Conservation (phyloP, 768 basidiomycete species). For the Agrocybe chaxingu region DNA sequence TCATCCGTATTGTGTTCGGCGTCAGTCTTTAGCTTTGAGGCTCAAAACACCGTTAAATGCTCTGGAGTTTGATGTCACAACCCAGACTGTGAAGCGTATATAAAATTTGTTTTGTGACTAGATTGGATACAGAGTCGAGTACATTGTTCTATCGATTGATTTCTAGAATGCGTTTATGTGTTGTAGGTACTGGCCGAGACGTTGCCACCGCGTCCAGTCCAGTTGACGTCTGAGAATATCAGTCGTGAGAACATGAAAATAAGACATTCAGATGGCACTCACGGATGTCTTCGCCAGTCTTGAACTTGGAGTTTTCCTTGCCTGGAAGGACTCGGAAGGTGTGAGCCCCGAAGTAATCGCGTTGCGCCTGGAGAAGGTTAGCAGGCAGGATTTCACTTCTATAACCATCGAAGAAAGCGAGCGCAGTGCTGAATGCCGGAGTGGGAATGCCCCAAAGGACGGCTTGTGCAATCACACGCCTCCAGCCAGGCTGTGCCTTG, state of each 20-base stretch:
- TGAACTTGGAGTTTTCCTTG: slow-evolving; percentile 82
- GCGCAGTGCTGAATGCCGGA: slow-evolving; percentile 96
- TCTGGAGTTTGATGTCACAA: too few species aligned
- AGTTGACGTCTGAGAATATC: slow-evolving; percentile 77
- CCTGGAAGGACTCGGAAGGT: slow-evolving; percentile 94
- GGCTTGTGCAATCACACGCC: slow-evolving; percentile 93
- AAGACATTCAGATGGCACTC: slow-evolving; percentile 29
- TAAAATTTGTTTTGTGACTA: too few species aligned
- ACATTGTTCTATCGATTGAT: too few species aligned
- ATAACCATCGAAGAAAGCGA: slow-evolving; percentile 99
- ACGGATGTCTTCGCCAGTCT: slow-evolving; percentile 85
- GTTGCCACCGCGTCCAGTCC: slow-evolving; percentile 97
- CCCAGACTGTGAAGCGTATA: too few species aligned
- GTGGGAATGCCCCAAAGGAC: slow-evolving; percentile 97
- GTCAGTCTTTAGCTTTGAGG: too few species aligned
- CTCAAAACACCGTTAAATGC: too few species aligned
- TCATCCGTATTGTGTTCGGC: too few species aligned
- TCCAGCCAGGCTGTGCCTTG: slow-evolving; percentile 96
- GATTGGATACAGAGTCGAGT: too few species aligned
- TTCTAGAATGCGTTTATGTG: slow-evolving; percentile 28
- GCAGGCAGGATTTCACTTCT: slow-evolving; percentile 93
- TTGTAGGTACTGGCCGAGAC: slow-evolving; percentile 88
- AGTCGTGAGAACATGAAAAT: neutral
- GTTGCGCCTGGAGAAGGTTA: slow-evolving; percentile 93
- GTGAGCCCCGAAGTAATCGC: slow-evolving; percentile 99